Evolutionary conservation across 768 basidiomycete genomes (phyloP), one percentile per base, ranked within the genome.

Genomic region (Boletus barrowsii): DNA sequence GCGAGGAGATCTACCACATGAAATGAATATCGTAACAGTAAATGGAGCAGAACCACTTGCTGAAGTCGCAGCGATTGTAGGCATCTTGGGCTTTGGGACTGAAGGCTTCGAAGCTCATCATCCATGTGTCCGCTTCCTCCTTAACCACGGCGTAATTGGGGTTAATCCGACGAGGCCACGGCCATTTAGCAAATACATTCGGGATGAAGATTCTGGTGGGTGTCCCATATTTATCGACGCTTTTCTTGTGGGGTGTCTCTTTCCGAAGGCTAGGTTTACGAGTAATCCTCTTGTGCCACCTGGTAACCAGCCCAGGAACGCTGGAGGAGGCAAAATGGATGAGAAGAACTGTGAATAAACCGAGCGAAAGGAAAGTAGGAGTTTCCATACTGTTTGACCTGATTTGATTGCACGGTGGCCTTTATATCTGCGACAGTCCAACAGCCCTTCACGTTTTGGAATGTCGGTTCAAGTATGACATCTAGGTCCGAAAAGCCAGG

Each of bases 161-260:
- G 24, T 53, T 53, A 1, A 61, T 53, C 6, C 30, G 47, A 18
- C 59, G 53, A 8, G 59, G 49, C 59, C 60, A 61, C 2, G 54
- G 59, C 60, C 60, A 61, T 37, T 51, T 53, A 4, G 41, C 47
- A 9, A 61, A 47, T n/a, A 53, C 15, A n/a, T 53, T 50, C 5
- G 60, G 60, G 7, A 61, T n/a, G n/a, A 61, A 61, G 20, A 62
- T 15, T 35, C 29, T 39, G 3, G 35, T n/a, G 5, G 8, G 42
- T 30, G 5, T n/a, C 3, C 4, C 35, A 18, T 8, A 3, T 29
- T 10, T 10, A 3, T 15, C 10, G 33, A 35, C 2, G 6, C 9
- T 22, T 14, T 29, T 29, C 22, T 30, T 24, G 11, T 7, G 10
- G 9, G n/a, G 5, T 2, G 39, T 24, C 1, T 18, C n/a, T 24